A percentile compares a stretch with the other conserved stretches of the same genome.
Conservation (phyloP, 202 grass and related monocot species). For the Cymbopogon flexuosus region DNA sequence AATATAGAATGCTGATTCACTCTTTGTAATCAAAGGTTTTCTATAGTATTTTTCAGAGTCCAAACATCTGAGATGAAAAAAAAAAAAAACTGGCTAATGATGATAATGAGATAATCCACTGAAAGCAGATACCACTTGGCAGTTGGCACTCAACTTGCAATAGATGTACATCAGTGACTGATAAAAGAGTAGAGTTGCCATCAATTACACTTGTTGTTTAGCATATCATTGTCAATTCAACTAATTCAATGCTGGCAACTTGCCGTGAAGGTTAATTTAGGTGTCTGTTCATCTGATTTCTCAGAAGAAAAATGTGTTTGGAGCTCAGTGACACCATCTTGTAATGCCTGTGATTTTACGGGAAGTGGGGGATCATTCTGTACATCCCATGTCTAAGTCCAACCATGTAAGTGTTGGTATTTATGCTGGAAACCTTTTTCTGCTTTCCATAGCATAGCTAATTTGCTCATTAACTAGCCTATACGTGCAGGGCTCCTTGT, state of each 20-base stretch:
- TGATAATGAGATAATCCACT: neutral
- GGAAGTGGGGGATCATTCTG: constrained; percentile 44
- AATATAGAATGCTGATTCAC: neutral
- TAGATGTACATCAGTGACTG: neutral
- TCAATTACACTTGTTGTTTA: neutral
- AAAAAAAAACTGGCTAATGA: neutral
- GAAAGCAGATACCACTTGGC: constrained; percentile 2
- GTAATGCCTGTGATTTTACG: constrained; percentile 11
- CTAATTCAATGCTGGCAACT: constrained; percentile 25
- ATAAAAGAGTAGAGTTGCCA: neutral
- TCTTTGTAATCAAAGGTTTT: neutral
- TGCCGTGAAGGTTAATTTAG: constrained; percentile 21
- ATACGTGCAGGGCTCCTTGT: constrained; percentile 42
- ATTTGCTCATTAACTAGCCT: constrained; percentile 17
- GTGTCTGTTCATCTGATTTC: constrained; percentile 8
- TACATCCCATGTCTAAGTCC: constrained; percentile 42
- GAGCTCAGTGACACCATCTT: constrained; percentile 14
- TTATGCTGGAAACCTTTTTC: constrained; percentile 36
- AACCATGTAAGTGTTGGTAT: constrained; percentile 39
- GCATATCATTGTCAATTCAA: neutral
- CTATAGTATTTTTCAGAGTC: neutral
- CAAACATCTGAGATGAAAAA: neutral
- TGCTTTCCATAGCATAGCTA: constrained; percentile 3
- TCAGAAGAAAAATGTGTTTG: constrained; percentile 28
- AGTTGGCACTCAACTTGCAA: neutral